phyloP scores from a whole-genome alignment of 176 grass and related monocot species.

The Carex pumila region DNA sequence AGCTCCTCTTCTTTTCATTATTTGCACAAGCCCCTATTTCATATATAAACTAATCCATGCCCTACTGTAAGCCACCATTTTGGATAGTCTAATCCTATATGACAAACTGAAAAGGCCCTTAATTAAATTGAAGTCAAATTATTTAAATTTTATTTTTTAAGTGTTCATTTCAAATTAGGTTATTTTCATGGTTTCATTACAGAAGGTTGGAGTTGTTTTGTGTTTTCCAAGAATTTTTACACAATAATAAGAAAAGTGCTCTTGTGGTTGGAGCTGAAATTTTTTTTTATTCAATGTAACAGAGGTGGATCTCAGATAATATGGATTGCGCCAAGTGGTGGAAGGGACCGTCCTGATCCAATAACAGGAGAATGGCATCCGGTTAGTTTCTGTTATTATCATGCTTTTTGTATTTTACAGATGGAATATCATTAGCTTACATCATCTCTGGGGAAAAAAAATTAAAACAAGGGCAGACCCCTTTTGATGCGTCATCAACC shows the following conservation, averaged over 20 bases:
- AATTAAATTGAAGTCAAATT: background rate
- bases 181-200: background rate
- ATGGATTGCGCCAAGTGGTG: slow-evolving; percentile 98
- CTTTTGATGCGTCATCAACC: slow-evolving; percentile 80
- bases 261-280: background rate
- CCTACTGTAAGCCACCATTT: background rate
- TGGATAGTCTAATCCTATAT: background rate
- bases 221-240: background rate
- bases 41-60: background rate
- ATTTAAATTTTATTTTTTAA: background rate
- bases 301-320: slow-evolving; percentile 87
- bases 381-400: slow-evolving; percentile 37
- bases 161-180: background rate
- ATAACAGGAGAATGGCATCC: slow-evolving; percentile 80
- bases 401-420: slow-evolving; percentile 24
- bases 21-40: background rate
- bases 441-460: slow-evolving; percentile 14
- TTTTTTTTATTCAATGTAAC: background rate
- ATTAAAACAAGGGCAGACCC: slow-evolving; percentile 60
- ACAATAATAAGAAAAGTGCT: background rate
- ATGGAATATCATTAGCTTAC: slow-evolving; percentile 10
- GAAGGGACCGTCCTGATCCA: slow-evolving; percentile 81
- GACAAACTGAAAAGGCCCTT: background rate
- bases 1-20: background rate
- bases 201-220: background rate